Percentiles rank a stretch among this genome's conserved stretches.
These are phyloP conservation scores for Tylopilus sp. DNA, from an alignment of 768 basidiomycete genomes.

Conservation along the genomic window DNA sequence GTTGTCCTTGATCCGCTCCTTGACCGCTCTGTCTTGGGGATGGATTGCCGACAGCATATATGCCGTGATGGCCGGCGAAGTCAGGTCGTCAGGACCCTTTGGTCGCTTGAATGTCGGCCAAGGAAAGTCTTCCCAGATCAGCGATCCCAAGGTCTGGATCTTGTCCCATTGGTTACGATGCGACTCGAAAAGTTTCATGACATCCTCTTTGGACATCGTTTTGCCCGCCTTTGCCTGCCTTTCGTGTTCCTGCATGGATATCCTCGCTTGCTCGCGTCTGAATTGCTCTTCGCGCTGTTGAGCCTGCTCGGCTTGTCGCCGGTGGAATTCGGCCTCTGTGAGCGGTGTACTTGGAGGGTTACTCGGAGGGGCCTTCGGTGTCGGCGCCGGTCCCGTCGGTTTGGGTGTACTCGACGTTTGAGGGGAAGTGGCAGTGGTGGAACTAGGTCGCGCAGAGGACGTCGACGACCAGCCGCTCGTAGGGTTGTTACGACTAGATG, in stretches of 20 bases:
- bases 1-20: conserved; percentile 74
- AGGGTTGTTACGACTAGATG: conserved; percentile 28
- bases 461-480: conserved; percentile 27
- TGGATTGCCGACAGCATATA: conserved; percentile 60
- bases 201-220: conserved; percentile 54
- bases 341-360: conserved; percentile 21
- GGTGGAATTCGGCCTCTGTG: conserved; percentile 56
- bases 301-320: conserved; percentile 61
- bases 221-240: conserved; percentile 41
- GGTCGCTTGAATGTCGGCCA: conserved; percentile 70
- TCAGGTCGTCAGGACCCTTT: conserved; percentile 57
- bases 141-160: conserved; percentile 36
- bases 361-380: conserved; percentile 15
- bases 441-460: conserved; percentile 27
- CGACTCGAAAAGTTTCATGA: conserved; percentile 50
- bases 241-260: conserved; percentile 50
- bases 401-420: conserved; percentile 26
- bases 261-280: conserved; percentile 60
- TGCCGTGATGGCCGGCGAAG: conserved; percentile 48
- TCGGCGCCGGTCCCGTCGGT: conserved; percentile 23
- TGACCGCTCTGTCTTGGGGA: conserved; percentile 49
- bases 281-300: conserved; percentile 68
- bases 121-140: conserved; percentile 67
- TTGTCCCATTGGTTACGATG: conserved; percentile 64
- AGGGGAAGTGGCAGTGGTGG: conserved; percentile 23